phyloP scores from a whole-genome alignment of 2,329 filamentous ascomycete genomes.

The Penicillium sp. region DNA sequence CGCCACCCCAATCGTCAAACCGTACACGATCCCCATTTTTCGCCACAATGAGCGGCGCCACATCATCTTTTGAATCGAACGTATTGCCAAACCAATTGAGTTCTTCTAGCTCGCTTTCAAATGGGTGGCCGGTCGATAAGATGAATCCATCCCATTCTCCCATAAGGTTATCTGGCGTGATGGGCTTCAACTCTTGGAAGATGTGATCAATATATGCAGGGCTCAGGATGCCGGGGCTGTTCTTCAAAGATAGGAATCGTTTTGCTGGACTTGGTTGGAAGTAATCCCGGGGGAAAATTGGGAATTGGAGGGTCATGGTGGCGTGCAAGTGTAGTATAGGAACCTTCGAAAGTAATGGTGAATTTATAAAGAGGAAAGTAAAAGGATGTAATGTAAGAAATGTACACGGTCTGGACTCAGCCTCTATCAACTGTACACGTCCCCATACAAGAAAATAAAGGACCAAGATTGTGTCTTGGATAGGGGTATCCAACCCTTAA shows the following conservation, averaged over 20 bases:
- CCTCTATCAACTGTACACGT: neutral
- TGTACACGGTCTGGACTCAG: too few relatives aligned
- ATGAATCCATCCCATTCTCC: slow-evolving; percentile 31
- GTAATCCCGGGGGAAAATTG: slow-evolving; percentile 9
- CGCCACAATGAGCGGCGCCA: slow-evolving; percentile 30
- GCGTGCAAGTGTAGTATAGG: neutral
- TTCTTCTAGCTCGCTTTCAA: slow-evolving; percentile 18
- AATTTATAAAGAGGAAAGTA: neutral
- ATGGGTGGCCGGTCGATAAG: slow-evolving; percentile 28
- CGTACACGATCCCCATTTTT: slow-evolving; percentile 9
- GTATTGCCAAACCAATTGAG: slow-evolving; percentile 34
- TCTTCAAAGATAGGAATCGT: slow-evolving; percentile 8
- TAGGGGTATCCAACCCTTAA: neutral
- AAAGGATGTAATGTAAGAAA: too few relatives aligned
- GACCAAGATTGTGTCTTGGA: neutral
- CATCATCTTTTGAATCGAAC: slow-evolving; percentile 30
- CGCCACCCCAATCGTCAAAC: slow-evolving; percentile 15
- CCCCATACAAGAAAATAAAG: neutral
- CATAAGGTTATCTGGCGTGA: slow-evolving; percentile 24
- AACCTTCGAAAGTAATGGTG: too few relatives aligned
- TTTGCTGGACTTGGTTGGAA: slow-evolving; percentile 11
- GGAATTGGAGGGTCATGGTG: slow-evolving; percentile 9
- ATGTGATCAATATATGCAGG: slow-evolving; percentile 1
- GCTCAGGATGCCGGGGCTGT: slow-evolving; percentile 2
- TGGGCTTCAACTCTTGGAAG: slow-evolving; percentile 18